Conservation (phyloP, 208 protist genomes). For the Leishmania martiniquensis region DNA sequence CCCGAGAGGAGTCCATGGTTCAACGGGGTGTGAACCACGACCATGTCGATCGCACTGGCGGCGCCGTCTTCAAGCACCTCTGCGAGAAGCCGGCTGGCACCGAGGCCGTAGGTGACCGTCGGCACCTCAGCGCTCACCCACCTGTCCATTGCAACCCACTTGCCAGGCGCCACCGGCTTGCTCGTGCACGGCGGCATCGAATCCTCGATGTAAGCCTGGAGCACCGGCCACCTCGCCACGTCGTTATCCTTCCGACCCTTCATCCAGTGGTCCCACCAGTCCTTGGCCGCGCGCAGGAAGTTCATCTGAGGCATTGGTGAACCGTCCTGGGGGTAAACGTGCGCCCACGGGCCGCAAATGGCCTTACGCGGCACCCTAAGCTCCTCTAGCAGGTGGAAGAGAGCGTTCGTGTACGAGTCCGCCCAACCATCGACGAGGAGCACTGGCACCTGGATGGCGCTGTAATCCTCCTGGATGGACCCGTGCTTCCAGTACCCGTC, state of each 20-base stretch:
- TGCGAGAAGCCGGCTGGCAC: slow-evolving; percentile 7
- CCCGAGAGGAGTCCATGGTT: slow-evolving; percentile 62
- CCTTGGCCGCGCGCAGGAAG: slow-evolving; percentile 55
- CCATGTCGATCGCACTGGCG: neutral
- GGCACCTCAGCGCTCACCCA: slow-evolving; percentile 44
- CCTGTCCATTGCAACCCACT: slow-evolving; percentile 43
- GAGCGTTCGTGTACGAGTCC: slow-evolving; percentile 64
- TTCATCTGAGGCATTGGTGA: slow-evolving; percentile 53
- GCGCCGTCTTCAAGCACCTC: slow-evolving; percentile 7
- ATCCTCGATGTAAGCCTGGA: slow-evolving; percentile 68
- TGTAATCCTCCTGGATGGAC: slow-evolving; percentile 60
- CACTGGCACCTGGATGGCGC: slow-evolving; percentile 53
- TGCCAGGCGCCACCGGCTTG: slow-evolving; percentile 45
- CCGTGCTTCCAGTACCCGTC: slow-evolving; percentile 71
- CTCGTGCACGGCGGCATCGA: slow-evolving; percentile 40
- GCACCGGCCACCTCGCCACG: slow-evolving; percentile 35
- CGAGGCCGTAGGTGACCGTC: slow-evolving; percentile 25
- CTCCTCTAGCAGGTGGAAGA: slow-evolving; percentile 52
- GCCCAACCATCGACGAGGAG: slow-evolving; percentile 63
- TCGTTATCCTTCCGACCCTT: slow-evolving; percentile 40
- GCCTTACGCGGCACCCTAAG: slow-evolving; percentile 56
- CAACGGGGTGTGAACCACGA: slow-evolving; percentile 60
- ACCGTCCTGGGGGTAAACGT: slow-evolving; percentile 70
- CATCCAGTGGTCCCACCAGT: slow-evolving; percentile 65
- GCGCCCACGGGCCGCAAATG: slow-evolving; percentile 65